These are phyloP conservation scores for Withania somnifera DNA, from an alignment of 305 asterid species.

Conservation along the genomic window DNA sequence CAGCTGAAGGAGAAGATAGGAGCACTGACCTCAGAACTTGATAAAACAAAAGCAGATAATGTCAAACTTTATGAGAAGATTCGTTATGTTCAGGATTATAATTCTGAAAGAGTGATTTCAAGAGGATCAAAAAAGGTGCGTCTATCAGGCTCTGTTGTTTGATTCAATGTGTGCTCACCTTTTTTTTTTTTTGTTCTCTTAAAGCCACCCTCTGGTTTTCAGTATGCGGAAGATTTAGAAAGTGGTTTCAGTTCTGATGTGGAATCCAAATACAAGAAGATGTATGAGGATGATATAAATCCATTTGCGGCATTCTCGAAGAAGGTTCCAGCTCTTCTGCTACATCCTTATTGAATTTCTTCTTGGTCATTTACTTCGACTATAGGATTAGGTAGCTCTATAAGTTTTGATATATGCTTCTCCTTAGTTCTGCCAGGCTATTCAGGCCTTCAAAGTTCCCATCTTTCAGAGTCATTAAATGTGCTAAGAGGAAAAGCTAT, in stretches of 20 bases:
- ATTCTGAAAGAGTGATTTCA: conserved; percentile 88
- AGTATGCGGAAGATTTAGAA: conserved; percentile 91
- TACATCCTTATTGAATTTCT: conserved; percentile 10
- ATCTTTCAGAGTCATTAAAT: not conserved
- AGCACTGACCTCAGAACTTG: conserved; percentile 69
- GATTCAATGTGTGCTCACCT: conserved; percentile 1
- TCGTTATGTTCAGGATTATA: conserved; percentile 97
- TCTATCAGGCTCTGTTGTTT: conserved; percentile 12
- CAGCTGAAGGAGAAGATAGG: conserved; percentile 89
- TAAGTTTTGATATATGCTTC: not conserved
- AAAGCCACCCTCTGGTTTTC: conserved; percentile 20
- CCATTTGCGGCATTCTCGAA: conserved; percentile 97
- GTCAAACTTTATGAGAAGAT: conserved; percentile 96
- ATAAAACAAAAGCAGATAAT: conserved; percentile 93
- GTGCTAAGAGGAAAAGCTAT: not conserved
- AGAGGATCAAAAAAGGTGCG: conserved; percentile 96
- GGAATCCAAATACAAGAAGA: conserved; percentile 96
- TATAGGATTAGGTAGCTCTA: not conserved
- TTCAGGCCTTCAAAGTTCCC: not conserved
- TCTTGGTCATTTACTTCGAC: not conserved
- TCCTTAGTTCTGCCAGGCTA: not conserved
- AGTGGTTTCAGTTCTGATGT: conserved; percentile 95
- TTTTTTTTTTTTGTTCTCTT: conserved; percentile 11
- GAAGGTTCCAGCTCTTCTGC: conserved; percentile 37
- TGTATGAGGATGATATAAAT: conserved; percentile 94